A percentile compares a stretch with the other conserved stretches of the same genome.
phyloP scores from a whole-genome alignment of 106 monocot species.

The Acanthochlamys bracteata region DNA sequence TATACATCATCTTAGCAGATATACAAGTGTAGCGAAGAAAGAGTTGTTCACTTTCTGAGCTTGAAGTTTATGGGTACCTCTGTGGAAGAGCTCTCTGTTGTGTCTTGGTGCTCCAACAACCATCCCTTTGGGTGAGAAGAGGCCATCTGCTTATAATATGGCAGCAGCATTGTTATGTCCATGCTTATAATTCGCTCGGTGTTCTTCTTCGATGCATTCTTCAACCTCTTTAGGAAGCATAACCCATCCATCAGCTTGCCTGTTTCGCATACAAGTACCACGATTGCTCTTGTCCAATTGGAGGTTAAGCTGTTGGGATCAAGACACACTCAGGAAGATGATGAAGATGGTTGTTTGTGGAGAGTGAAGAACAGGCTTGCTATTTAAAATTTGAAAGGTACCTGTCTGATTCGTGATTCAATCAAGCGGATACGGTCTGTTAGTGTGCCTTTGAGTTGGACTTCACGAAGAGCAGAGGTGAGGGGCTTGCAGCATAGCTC shows the following conservation, averaged over 20 bases:
- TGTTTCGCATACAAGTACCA: background rate
- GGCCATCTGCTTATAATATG: background rate
- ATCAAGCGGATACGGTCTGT: slow-evolving; percentile 52
- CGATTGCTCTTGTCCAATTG: slow-evolving; percentile 15
- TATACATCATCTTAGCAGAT: too few species aligned
- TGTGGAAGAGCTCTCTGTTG: slow-evolving; percentile 3
- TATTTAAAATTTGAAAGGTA: background rate
- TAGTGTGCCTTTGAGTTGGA: slow-evolving; percentile 37
- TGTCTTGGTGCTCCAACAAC: background rate
- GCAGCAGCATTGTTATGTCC: background rate
- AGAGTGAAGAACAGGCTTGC: too few species aligned
- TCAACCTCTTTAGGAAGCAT: background rate
- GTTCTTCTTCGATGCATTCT: background rate
- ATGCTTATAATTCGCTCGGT: background rate
- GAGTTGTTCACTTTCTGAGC: background rate
- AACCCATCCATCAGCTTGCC: background rate
- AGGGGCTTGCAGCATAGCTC: slow-evolving; percentile 23
- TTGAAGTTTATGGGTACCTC: slow-evolving; percentile 6
- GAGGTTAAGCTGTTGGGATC: slow-evolving; percentile 11
- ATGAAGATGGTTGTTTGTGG: background rate
- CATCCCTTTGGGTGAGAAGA: background rate
- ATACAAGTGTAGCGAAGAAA: background rate
- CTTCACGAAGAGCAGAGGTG: slow-evolving; percentile 23
- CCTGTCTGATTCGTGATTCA: slow-evolving; percentile 52
- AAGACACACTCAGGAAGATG: background rate